phyloP scores from a whole-genome alignment of 2,329 filamentous ascomycete species.

The Geosmithia putterillii region DNA sequence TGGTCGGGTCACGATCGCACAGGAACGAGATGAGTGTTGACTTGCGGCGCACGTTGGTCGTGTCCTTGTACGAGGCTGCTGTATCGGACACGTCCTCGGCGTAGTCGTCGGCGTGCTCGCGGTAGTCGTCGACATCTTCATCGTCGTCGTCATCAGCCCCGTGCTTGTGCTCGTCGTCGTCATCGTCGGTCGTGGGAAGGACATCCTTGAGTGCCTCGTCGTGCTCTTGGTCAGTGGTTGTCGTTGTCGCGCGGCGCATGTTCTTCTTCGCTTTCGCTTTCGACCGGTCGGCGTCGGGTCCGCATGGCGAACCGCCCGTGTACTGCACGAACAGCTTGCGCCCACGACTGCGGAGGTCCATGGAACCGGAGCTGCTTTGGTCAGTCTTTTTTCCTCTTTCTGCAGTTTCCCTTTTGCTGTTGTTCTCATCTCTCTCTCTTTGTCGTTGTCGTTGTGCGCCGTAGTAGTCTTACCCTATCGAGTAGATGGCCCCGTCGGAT shows the following conservation, averaged over 20 bases:
- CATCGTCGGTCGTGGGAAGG: constrained; percentile 1
- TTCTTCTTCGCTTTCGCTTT: constrained; percentile 10
- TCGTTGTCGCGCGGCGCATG: too few relatives aligned
- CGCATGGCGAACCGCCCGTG: constrained; percentile 64
- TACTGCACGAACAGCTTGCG: constrained; percentile 70
- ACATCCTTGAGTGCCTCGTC: background rate
- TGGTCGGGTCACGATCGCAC: constrained; percentile 72
- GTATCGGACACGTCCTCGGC: background rate
- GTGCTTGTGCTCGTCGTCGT: background rate
- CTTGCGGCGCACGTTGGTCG: constrained; percentile 39
- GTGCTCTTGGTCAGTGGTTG: background rate
- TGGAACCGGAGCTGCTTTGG: constrained; percentile 29
- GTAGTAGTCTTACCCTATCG: constrained; percentile 52
- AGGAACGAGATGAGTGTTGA: constrained; percentile 86
- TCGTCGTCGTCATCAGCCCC: background rate
- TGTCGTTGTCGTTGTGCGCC: background rate
- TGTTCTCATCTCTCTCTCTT: background rate
- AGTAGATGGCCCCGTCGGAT: constrained; percentile 52
- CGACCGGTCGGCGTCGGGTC: constrained; percentile 15
- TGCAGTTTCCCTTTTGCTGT: too few relatives aligned
- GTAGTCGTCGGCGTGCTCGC: background rate
- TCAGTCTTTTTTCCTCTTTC: too few relatives aligned
- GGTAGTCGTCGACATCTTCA: background rate
- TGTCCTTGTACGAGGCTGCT: constrained; percentile 6
- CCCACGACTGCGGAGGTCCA: constrained; percentile 45